Conservation (phyloP, 768 basidiomycete species). For the Paxillus rubicundulus region DNA sequence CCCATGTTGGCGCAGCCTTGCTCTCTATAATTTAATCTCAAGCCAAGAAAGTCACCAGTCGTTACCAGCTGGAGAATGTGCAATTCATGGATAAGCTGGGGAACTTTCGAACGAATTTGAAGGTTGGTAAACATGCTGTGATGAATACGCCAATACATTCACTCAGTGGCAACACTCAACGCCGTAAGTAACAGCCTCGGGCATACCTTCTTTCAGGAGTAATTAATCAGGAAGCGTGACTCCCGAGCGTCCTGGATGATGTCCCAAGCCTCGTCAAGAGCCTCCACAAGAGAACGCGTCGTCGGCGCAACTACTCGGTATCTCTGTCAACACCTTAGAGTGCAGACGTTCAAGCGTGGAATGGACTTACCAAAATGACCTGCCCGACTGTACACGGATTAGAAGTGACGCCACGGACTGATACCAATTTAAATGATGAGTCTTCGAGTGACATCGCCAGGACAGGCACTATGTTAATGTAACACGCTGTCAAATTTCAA, state of each 20-base stretch:
- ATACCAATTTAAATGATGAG: too few relatives aligned
- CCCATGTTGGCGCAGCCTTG: constrained; percentile 23
- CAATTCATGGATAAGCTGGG: not conserved
- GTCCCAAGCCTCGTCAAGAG: constrained; percentile 20
- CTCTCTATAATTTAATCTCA: not conserved
- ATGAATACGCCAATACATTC: not conserved
- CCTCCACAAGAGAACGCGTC: constrained; percentile 26
- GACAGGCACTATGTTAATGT: too few relatives aligned
- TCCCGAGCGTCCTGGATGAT: constrained; percentile 26
- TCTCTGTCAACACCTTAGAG: constrained; percentile 26
- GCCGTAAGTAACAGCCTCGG: constrained; percentile 36
- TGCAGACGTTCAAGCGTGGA: constrained; percentile 2
- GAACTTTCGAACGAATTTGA: constrained; percentile 5
- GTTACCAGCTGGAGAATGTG: too few relatives aligned
- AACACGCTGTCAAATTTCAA: too few relatives aligned
- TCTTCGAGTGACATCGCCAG: too few relatives aligned
- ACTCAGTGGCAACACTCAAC: too few relatives aligned
- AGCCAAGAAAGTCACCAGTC: not conserved
- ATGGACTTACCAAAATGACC: constrained; percentile 26
- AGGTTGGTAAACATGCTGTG: not conserved
- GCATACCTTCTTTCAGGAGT: constrained; percentile 35
- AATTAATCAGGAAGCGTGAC: constrained; percentile 20
- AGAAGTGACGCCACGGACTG: too few relatives aligned
- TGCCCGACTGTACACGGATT: constrained; percentile 33
- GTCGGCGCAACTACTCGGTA: constrained; percentile 27